Evolutionary conservation across 2,329 filamentous ascomycete species (phyloP), one percentile per base, ranked within the genome.

Genomic region (Colletotrichum limetticola): DNA sequence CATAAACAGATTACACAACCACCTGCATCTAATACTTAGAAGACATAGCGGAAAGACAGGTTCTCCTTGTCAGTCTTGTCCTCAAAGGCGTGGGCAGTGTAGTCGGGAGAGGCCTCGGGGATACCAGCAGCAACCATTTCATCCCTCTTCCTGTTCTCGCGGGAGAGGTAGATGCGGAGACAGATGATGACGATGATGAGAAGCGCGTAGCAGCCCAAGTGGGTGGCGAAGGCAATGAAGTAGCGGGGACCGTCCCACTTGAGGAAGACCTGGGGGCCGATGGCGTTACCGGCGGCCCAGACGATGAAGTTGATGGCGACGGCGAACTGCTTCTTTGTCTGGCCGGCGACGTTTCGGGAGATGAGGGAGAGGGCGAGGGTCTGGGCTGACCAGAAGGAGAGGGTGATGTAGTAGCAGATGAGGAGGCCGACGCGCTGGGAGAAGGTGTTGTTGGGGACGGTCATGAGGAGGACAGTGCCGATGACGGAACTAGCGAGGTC

Each of bases 341-440:
- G 91, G 0, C 93, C 93, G 30, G 90, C 93, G 11, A 94, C 85
- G 77, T 94, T 94, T 19, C 92, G 87, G 0, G 90, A 90, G 69
- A 94, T 86, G 85, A 94, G 87, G 16, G 91, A 91, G 76, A 94
- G 86, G 8, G 88, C 85, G 14, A 94, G 84, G 1, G 91, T 92
- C 77, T 93, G 90, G 0, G 92, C 92, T 0, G 92, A 91, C 92
- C 92, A 95, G 87, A 95, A 95, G 5, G 91, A 94, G 22, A 94
- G 86, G 0, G 91, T 92, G 74, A 95, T 92, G 83, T 95, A 95
- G 85, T 95, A 95, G 78, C 87, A 89, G 77, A 95, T 89, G 16
- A 95, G 83, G 0, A 95, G 86, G 6, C 93, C 93, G 32, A 91
- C 86, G 80, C 92, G 88, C 49, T 90, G 91, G 9, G 87, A 81